Base-by-base conservation (phyloP, 148 eudicot species). In the Silene conica region DNA sequence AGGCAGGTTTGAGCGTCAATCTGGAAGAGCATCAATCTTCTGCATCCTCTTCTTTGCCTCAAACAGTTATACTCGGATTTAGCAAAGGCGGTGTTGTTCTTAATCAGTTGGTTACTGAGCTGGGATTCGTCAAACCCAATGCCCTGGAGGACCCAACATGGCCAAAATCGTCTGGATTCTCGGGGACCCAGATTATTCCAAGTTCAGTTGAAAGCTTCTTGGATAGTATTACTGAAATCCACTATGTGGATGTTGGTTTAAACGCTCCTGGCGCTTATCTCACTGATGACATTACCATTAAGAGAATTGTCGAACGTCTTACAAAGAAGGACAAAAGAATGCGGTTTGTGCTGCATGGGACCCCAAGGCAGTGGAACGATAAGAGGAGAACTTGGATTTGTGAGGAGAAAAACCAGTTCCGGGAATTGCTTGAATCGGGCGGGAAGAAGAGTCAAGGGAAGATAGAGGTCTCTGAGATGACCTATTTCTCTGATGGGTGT, bases 291-390 rank as follows among this genome's bases (percentile, higher is more conserved):
- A 70, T 59, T 46, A 78, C 85, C 52, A 84, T 91, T 50, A 71
- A 83, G 52, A 75, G 80, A 76, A 63, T 94, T 11, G 85, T 82
- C 4, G 76, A 86, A 11, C 77, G 78, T 43, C 74, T 88, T 56
- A 26, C 15, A 2, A 66, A 56, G 67, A 73, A 81, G 50, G 80
- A 81, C 41, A 64, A 38, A 19, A 74, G 76, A 31, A 74, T 91
- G 41, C 79, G 86, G 3, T 83, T 94, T 65, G 74, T 84, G 56
- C 87, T 94, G 62, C 98, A 94, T 45, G 98, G 98, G 59, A 91
- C 98, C 61, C 97, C 98, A 0, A 87, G 98, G 78, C 98, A 94
- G 75, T 94, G 98, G 97, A 76, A 84, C 43, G 96, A 94, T 56
- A 68, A 69, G 50, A 80, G 87, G 69, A 84, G 97, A 15, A 80